Evolutionary conservation across 441 rosid species (phyloP), one percentile per base, ranked within the genome.

Genomic region (Aquilaria agallochum): DNA sequence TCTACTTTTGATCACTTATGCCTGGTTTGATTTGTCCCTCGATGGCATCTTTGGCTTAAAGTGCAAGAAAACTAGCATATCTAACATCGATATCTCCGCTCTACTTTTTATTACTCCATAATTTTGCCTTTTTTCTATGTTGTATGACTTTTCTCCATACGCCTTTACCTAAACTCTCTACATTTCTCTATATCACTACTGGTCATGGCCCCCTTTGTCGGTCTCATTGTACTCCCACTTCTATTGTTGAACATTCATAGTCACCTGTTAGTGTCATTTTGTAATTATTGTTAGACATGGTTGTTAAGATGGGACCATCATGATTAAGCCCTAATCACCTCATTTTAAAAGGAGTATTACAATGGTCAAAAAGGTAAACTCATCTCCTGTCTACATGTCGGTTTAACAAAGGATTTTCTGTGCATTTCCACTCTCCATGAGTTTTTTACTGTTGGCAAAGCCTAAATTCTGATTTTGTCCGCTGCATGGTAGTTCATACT

Each of bases 241-340:
- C 27, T 45, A 45, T 48, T 27, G 15, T 46, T 42, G 11, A 30
- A 32, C 12, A 51, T 60, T 49, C 63, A 49, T 31, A 11, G 53
- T 47, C 46, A 8, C 10, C 32, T 15, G 20, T 15, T 15, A 30
- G 63, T 59, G 33, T 31, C 57, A 52, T 30, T 68, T 20, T 33
- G 9, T 31, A 61, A 9, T 51, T 53, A 67, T 55, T 31, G 44
- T 59, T 55, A 40, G 77, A 64, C 68, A 73, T 49, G 53, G 44
- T 64, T 31, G 58, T 15, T 72, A 48, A 50, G 50, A 58, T 30
- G 63, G 64, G 71, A 51, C 53, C 67, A 59, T 46, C 55, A 50
- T 64, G 73, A 63, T 61, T 46, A 53, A 59, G 40, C 7, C 20
- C 44, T 40, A 27, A 52, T 46, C 27, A 57, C 36, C 59, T 59